Base-by-base conservation (phyloP, 2,329 filamentous ascomycete genomes). In the Ophiosphaerella narmari region DNA sequence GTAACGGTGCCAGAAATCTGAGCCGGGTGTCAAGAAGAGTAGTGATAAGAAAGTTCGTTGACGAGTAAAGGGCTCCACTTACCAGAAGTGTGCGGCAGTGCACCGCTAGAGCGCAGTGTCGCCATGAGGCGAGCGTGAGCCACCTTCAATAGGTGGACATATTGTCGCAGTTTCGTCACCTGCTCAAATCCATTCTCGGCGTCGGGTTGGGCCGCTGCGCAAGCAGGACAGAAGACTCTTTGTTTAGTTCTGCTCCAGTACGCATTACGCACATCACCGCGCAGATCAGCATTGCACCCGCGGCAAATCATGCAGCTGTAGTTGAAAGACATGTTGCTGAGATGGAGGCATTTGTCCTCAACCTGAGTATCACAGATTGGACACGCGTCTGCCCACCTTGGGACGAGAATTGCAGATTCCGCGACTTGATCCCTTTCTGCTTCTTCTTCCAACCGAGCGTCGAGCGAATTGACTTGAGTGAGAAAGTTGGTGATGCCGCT, bases 91-190 rank as follows among this genome's bases (percentile, higher is more conserved):
- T 86, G 86, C 46, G 91, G 87, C 39, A 97, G 76, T 23, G 90
- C 89, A 48, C 92, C 92, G 59, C 86, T 94, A 59, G 82, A 89
- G 56, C 91, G 86, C 31, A 99, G 81, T 26, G 95, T 96, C 38
- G 93, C 89, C 54, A 99, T 80, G 21, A 99, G 80, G 49, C 94
- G 83, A 21, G 94, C 94, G 59, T 99, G 83, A 14, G 94, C 94
- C 18, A 99, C 94, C 65, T 90, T 86, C 35, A 99, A 81, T 16
- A 99, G 79, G 73, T 97, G 97, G 5, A 97, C 87, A 69, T 96
- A 99, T 77, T 99, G 93, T 68, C 94, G 88, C 46, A 99, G 79
- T 71, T 95, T 91, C 14, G 90, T 90, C 33, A 97, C 84, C 54
- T 86, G 84, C 53, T 87, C 82, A 65, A 97, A 90, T 0, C 82